These are phyloP conservation scores for Hortiboletus campestris DNA, from an alignment of 768 basidiomycete species.

Conservation along the genomic window DNA sequence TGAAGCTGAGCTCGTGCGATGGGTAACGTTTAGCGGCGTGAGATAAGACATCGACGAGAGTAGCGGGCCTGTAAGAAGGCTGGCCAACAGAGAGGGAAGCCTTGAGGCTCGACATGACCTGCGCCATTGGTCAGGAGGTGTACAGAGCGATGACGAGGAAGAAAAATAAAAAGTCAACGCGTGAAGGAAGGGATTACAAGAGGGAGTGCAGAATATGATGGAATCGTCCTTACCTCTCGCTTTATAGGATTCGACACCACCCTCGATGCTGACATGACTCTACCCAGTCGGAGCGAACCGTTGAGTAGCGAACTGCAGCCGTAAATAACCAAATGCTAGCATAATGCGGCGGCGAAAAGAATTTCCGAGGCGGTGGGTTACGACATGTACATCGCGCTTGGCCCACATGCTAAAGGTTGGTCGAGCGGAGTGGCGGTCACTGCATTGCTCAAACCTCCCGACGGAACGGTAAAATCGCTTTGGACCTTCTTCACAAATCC, in stretches of 20 bases:
- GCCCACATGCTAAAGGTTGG: conserved; percentile 1
- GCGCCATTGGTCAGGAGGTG: conserved; percentile 2
- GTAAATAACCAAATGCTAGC: conserved; percentile 7
- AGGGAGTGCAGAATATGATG: neutral
- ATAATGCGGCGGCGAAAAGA: conserved; percentile 9
- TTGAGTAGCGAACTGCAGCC: neutral
- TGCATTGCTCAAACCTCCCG: neutral
- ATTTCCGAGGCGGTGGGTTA: neutral
- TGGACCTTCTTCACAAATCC: neutral
- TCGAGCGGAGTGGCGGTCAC: neutral
- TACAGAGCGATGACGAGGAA: neutral
- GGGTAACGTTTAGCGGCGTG: conserved; percentile 21
- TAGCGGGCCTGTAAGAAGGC: conserved; percentile 15
- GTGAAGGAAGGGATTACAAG: neutral
- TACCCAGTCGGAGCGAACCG: too few species aligned
- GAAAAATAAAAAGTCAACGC: neutral
- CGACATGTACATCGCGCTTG: neutral
- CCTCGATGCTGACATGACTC: neutral
- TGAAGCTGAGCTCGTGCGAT: conserved; percentile 22
- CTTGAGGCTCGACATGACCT: conserved; percentile 7
- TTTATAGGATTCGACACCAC: conserved; percentile 7
- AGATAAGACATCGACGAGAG: conserved; percentile 22
- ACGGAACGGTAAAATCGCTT: neutral
- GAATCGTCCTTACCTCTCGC: neutral
- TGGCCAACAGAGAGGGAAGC: neutral